A percentile compares a stretch with the other conserved stretches of the same genome.
Evolutionary conservation across 768 basidiomycete genomes (phyloP).

Genomic region (Hypsizygus marmoreus): DNA sequence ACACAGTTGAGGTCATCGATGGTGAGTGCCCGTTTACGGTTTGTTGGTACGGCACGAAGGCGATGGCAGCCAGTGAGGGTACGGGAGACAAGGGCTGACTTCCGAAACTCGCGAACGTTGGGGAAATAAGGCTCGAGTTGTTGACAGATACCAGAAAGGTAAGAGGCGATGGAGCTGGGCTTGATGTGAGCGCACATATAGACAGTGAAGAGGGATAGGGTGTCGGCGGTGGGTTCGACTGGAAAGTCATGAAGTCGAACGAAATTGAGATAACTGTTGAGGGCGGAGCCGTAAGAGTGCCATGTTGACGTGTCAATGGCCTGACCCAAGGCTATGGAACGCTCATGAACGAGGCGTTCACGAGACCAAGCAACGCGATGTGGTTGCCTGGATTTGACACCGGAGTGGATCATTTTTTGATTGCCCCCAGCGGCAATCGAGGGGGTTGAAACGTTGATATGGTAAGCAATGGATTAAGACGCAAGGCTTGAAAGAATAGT

Average conservation of each 20-base stretch:
- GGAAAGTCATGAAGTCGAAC: neutral
- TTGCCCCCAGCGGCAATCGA: too few species aligned
- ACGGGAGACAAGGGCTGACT: constrained; percentile 23
- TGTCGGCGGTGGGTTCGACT: neutral
- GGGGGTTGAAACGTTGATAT: neutral
- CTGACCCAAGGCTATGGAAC: neutral
- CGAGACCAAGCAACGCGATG: neutral
- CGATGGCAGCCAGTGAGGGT: constrained; percentile 17
- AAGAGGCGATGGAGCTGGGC: constrained; percentile 41
- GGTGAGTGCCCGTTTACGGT: neutral
- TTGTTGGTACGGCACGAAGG: neutral
- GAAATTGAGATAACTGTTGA: neutral
- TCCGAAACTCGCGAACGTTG: constrained; percentile 23
- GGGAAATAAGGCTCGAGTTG: too few species aligned
- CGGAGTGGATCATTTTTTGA: neutral
- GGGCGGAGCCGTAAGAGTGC: too few species aligned
- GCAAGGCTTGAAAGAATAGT: too few species aligned
- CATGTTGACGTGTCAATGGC: too few species aligned
- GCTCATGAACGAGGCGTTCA: neutral
- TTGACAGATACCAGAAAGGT: constrained; percentile 32
- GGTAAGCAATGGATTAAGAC: neutral
- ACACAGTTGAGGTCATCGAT: neutral
- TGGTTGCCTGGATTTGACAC: neutral
- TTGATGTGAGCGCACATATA: constrained; percentile 38
- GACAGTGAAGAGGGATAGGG: constrained; percentile 23